Conservation (phyloP, 805 yeast genomes). For the Maudiozyma barnettii region DNA sequence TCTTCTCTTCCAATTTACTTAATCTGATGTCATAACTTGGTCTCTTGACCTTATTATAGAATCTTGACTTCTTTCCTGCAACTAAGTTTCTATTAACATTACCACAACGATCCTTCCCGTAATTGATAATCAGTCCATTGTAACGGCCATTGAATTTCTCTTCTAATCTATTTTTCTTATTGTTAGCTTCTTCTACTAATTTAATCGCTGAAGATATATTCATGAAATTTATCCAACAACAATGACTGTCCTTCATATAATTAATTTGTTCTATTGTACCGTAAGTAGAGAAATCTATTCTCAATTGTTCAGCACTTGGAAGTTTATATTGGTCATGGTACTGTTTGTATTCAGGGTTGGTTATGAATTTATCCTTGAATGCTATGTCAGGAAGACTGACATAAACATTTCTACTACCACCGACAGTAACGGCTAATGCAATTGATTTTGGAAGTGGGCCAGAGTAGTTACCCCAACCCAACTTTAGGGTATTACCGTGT, state of each 20-base stretch:
- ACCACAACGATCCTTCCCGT: constrained; percentile 76
- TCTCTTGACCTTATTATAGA: constrained; percentile 34
- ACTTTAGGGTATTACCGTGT: constrained; percentile 51
- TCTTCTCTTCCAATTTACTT: constrained; percentile 24
- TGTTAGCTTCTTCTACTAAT: constrained; percentile 50
- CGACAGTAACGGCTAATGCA: constrained; percentile 54
- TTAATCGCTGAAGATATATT: constrained; percentile 55
- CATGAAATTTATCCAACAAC: constrained; percentile 67
- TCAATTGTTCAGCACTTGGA: constrained; percentile 41
- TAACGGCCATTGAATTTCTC: constrained; percentile 39
- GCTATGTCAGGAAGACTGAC: constrained; percentile 45
- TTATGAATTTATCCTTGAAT: constrained; percentile 31
- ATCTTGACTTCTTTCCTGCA: constrained; percentile 43
- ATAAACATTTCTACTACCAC: constrained; percentile 71
- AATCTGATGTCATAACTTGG: constrained; percentile 18
- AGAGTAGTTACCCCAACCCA: constrained; percentile 65
- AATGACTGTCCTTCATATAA: constrained; percentile 55
- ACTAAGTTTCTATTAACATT: constrained; percentile 33
- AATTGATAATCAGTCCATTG: constrained; percentile 46
- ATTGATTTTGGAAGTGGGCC: constrained; percentile 52
- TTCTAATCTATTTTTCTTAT: constrained; percentile 29
- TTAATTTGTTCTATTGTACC: constrained; percentile 75
- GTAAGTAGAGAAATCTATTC: constrained; percentile 51
- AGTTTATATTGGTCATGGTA: constrained; percentile 23
- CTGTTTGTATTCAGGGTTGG: constrained; percentile 27